Evolutionary conservation across 306 rosid genomes (phyloP), one percentile per base, ranked within the genome.

Genomic region (Quercus alba): DNA sequence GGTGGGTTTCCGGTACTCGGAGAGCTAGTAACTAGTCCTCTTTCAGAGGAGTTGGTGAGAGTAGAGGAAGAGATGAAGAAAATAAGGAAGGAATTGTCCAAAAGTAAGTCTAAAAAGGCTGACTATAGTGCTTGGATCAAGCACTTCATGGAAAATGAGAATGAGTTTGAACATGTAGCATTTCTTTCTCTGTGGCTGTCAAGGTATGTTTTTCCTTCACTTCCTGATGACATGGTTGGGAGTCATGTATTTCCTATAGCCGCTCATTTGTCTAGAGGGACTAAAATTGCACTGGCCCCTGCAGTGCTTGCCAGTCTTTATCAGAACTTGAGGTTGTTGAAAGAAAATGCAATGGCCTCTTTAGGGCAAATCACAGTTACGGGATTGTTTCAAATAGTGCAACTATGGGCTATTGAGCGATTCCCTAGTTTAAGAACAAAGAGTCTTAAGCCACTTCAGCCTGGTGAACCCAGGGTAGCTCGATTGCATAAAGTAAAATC

Each of bases 381-480:
- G 76, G 81, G 85, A 4, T 88, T 87, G 7, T 82, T 90, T 70
- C 88, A 88, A 33, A 19, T 90, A 25, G 82, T 89, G 5, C 89
- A 80, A 56, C 46, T 87, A 1, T 92, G 93, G 94, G 89, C 84
- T 18, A 80, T 73, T 23, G 95, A 88, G 85, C 84, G 90, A 66
- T 89, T 92, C 57, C 80, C 73, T 13, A 2, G 44, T 6, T 44
- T 86, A 13, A 49, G 64, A 5, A 72, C 77, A 5, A 56, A 11
- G 14, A 13, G 54, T 49, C 54, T 49, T 49, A 49, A 49, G 54
- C 54, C 23, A 1, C 49, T 77, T 12, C 2, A 12, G 1, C 19
- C 56, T 26, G 71, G 28, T 75, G 62, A 75, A 14, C 75, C 81
- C 4, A 77, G 81, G 35, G 25, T 52, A 69, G 81, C 85, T 62